Evolutionary conservation across 495 filamentous ascomycete species (phyloP).

Genomic region (Hyaloscypha hepaticicola): DNA sequence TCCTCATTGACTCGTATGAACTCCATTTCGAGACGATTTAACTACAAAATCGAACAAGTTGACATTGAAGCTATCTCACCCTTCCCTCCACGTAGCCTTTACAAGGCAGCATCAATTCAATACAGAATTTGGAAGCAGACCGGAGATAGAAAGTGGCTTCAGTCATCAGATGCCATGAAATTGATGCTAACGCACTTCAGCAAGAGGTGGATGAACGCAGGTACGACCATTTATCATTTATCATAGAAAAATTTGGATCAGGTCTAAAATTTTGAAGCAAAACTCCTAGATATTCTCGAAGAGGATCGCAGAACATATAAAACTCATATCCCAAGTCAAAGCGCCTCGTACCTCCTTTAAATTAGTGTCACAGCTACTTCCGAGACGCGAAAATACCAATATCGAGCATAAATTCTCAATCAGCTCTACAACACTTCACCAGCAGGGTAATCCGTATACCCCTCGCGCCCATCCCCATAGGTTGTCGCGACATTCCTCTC

Average conservation of each 20-base stretch:
- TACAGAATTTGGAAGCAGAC: constrained; percentile 13
- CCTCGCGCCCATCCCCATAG: constrained; percentile 27
- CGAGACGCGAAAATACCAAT: not conserved
- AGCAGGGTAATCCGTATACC: constrained; percentile 24
- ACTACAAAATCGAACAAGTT: constrained; percentile 7
- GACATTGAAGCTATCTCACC: constrained; percentile 20
- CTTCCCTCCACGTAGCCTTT: constrained; percentile 14
- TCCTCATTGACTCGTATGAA: constrained; percentile 9
- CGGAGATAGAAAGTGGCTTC: constrained; percentile 8
- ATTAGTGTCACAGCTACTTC: not conserved
- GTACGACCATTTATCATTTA: constrained; percentile 12
- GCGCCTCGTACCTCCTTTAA: not conserved
- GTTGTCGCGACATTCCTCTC: constrained; percentile 1
- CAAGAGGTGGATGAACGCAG: constrained; percentile 17
- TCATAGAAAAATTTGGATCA: not conserved
- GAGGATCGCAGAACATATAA: not conserved
- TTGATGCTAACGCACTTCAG: constrained; percentile 19
- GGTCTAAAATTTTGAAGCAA: constrained; percentile 8
- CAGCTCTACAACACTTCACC: not conserved
- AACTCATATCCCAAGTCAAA: not conserved
- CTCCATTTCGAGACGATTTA: constrained; percentile 13
- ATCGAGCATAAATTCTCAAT: not conserved
- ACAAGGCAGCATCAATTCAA: constrained; percentile 1
- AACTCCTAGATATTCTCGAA: constrained; percentile 5
- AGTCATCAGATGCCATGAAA: not conserved